These are phyloP conservation scores for Avena eriantha DNA, from an alignment of 176 grass and related monocot species.

Conservation along the genomic window DNA sequence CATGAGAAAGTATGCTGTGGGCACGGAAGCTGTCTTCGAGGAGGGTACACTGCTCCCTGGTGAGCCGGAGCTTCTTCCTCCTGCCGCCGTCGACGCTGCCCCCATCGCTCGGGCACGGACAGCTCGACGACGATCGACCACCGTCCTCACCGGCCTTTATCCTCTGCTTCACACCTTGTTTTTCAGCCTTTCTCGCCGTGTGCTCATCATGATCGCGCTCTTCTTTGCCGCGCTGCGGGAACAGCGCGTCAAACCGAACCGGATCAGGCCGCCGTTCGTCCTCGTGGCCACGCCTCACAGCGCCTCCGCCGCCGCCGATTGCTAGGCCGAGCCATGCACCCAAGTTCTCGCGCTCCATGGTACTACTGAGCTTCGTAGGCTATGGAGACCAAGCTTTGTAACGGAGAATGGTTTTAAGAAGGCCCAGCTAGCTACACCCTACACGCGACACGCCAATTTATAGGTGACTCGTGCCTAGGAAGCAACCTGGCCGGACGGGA, in stretches of 20 bases:
- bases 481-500: constrained; percentile 26
- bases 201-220: constrained; percentile 1
- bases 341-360: constrained; percentile 55
- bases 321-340: constrained; percentile 63
- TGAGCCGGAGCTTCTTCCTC: constrained; percentile 81
- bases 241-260: constrained; percentile 41
- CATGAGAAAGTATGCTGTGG: constrained; percentile 66
- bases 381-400: not conserved
- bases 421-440: not conserved
- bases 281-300: not conserved
- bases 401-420: not conserved
- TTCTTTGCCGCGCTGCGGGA: constrained; percentile 40
- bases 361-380: not conserved
- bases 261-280: constrained; percentile 20
- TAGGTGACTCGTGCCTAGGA: constrained; percentile 30
- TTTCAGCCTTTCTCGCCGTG: constrained; percentile 11
- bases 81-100: not conserved
- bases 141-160: not conserved
- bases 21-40: constrained; percentile 69
- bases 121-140: not conserved
- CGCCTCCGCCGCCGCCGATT: constrained; percentile 38
- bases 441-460: constrained; percentile 9
- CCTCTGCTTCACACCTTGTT: not conserved
- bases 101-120: constrained; percentile 20
- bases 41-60: constrained; percentile 57